phyloP scores from a whole-genome alignment of 192 early-diverging fungal species.

The Backusella macrospora region DNA sequence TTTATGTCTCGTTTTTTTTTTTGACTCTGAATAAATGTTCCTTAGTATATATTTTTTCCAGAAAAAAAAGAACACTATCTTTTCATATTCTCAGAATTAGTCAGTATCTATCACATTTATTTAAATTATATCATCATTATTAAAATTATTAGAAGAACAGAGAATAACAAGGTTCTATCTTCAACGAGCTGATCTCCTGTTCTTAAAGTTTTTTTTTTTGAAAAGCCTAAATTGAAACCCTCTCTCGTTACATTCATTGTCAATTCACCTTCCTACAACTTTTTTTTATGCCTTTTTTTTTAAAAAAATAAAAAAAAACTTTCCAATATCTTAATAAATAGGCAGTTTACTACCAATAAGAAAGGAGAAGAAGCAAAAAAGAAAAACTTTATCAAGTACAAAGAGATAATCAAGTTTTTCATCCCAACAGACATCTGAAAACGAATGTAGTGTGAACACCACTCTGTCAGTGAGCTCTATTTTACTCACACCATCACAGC shows the following conservation, averaged over 20 bases:
- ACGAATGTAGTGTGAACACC: conserved; percentile 42
- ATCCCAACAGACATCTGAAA: conserved; percentile 26
- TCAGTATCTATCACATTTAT: too few species aligned
- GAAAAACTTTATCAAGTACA: not conserved
- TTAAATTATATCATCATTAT: too few species aligned
- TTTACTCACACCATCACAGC: conserved; percentile 31
- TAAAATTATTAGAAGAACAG: too few species aligned
- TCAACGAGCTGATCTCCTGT: too few species aligned
- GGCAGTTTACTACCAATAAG: conserved; percentile 5
- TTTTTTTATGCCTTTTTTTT: conserved; percentile 1
- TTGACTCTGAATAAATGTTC: too few species aligned
- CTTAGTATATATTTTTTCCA: not conserved
- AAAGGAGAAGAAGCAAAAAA: not conserved
- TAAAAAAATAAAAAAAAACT: not conserved
- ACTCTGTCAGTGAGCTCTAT: conserved; percentile 45
- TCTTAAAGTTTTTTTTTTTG: not conserved
- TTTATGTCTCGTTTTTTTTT: too few species aligned
- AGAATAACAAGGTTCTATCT: too few species aligned
- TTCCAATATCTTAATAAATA: not conserved
- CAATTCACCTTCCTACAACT: not conserved
- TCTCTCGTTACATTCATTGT: not conserved
- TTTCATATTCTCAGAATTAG: not conserved
- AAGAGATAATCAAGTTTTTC: not conserved
- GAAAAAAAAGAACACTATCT: not conserved
- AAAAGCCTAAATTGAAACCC: conserved; percentile 9